A percentile compares a stretch with the other conserved stretches of the same genome.
Evolutionary conservation across 306 rosid species (phyloP).

Genomic region (Betula pendula): DNA sequence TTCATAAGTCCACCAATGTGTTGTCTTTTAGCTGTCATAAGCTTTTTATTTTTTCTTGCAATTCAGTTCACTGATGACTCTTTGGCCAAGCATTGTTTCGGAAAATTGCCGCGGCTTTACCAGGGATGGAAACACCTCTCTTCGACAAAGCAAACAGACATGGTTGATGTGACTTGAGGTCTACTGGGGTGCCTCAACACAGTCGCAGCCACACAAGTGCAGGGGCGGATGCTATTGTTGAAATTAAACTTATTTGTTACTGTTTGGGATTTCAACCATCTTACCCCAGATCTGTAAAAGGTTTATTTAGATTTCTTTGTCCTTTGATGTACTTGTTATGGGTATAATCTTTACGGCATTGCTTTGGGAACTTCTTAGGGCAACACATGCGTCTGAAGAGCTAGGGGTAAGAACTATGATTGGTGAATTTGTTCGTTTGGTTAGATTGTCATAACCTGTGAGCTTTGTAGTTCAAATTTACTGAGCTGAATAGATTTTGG

Average conservation of each 20-base stretch:
- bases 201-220: slow-evolving; percentile 39
- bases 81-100: slow-evolving; percentile 41
- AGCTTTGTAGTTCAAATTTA: neutral
- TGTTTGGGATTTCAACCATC: slow-evolving; percentile 24
- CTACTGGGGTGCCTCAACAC: slow-evolving; percentile 24
- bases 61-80: slow-evolving; percentile 25
- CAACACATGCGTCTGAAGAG: slow-evolving; percentile 10
- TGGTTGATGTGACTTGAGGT: slow-evolving; percentile 51
- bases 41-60: slow-evolving; percentile 8
- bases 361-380: slow-evolving; percentile 1
- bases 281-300: slow-evolving; percentile 37
- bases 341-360: neutral
- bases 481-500: slow-evolving; percentile 13
- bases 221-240: slow-evolving; percentile 48
- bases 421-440: slow-evolving; percentile 16
- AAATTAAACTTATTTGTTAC: slow-evolving; percentile 24
- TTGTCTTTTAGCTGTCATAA: neutral
- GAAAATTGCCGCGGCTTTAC: slow-evolving; percentile 53
- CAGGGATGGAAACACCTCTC: slow-evolving; percentile 54
- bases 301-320: slow-evolving; percentile 8
- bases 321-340: neutral
- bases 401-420: slow-evolving; percentile 24
- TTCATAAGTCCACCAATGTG: neutral
- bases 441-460: slow-evolving; percentile 1
- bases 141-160: slow-evolving; percentile 46